Evolutionary conservation across 2,329 filamentous ascomycete genomes (phyloP), one percentile per base, ranked within the genome.

Genomic region (Leptographium lundbergii): DNA sequence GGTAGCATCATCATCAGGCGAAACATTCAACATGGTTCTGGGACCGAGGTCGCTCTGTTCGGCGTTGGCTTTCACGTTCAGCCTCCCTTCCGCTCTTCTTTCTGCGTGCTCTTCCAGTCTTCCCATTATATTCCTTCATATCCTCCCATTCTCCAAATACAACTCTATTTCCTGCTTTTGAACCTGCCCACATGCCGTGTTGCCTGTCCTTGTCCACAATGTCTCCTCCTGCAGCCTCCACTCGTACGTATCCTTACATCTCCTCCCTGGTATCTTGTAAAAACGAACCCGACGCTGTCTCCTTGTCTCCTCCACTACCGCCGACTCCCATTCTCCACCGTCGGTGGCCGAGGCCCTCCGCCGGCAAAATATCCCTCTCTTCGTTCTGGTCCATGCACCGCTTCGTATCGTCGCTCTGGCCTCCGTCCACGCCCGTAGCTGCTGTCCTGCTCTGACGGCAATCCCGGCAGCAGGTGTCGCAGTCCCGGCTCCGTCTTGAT

Each of bases 21-120:
- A 60, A 39, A 39, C 63, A 65, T 65, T 65, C 63, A 65, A 64
- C 63, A 64, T 64, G 60, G 61, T 59, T 56, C 60, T 57, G 42
- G 47, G 47, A 50, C 9, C 5, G 36, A 24, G 39, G 50, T 29
- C 47, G 29, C 45, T 22, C 34, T 14, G 10, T 13, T 36, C 34
- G 5, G 4, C 14, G 34, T 54, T 54, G 29, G 42, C 13, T 34
- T 25, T 22, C 27, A 5, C 14, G 6, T 48, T 32, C 36, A n/a
- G 6, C 32, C 6, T 45, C 53, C 7, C 5, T 22, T 48, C 22
- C 13, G 9, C 17, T 34, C 32, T 14, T 25, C 27, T 14, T 22
- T 57, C 39, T 52, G 1, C 14, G 1, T 52, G 10, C 7, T 13
- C 25, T 52, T 10, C 19, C 25, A 19, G 19, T 19, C 10, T 6